Evolutionary conservation across 2,329 filamentous ascomycete species (phyloP).

Genomic region (Ampelomyces quisqualis): DNA sequence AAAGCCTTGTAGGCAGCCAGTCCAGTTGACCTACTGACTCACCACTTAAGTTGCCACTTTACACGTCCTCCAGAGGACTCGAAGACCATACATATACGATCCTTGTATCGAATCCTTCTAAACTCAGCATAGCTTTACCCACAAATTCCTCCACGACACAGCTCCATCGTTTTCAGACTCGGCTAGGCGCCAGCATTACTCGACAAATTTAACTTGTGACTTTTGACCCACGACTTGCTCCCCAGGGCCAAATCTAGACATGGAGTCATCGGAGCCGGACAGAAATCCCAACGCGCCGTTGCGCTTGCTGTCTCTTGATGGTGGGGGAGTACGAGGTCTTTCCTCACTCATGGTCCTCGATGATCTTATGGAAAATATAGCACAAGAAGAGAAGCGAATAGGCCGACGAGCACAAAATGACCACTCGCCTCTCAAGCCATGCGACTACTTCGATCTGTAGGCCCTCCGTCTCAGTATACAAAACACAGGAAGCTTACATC

Average conservation of each 20-base stretch:
- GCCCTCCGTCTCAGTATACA: too few relatives aligned
- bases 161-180: too few relatives aligned
- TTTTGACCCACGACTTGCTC: background rate
- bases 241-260: slow-evolving; percentile 7
- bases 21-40: slow-evolving; percentile 10
- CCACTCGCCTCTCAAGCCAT: slow-evolving; percentile 37
- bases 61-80: slow-evolving; percentile 6
- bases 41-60: slow-evolving; percentile 10
- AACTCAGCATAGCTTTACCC: slow-evolving; percentile 2
- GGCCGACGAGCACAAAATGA: slow-evolving; percentile 29
- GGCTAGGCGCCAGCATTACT: background rate
- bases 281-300: slow-evolving; percentile 38
- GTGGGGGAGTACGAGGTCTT: slow-evolving; percentile 44
- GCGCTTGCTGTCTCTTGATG: slow-evolving; percentile 40
- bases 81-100: slow-evolving; percentile 4
- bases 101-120: background rate
- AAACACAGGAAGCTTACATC: background rate
- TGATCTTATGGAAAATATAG: slow-evolving; percentile 44
- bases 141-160: slow-evolving; percentile 3
- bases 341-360: slow-evolving; percentile 44
- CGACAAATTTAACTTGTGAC: background rate
- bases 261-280: slow-evolving; percentile 31
- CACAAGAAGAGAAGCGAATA: slow-evolving; percentile 42
- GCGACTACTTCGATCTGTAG: slow-evolving; percentile 46
- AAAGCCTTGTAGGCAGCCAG: slow-evolving; percentile 19